These are phyloP conservation scores for Puccinia coronata DNA, from an alignment of 1,284 basidiomycete species.

Conservation along the genomic window DNA sequence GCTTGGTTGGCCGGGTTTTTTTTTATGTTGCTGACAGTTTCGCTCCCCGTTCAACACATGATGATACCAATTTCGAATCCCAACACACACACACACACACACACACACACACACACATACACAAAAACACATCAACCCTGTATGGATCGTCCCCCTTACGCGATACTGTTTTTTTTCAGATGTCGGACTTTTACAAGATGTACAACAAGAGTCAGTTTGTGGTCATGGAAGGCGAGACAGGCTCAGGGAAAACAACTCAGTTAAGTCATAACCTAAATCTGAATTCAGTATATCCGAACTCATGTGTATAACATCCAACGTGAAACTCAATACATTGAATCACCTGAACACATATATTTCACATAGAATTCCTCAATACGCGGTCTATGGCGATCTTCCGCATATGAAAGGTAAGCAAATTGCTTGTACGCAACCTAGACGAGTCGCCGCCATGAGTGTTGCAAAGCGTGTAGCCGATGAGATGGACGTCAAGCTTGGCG, in stretches of 20 bases:
- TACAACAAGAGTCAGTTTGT: slow-evolving; percentile 85
- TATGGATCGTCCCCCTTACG: no score
- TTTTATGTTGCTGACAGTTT: slow-evolving; percentile 45
- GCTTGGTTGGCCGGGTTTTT: slow-evolving; percentile 3
- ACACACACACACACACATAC: no score
- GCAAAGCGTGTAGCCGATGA: no score
- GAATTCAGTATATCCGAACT: no score
- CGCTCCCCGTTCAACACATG: slow-evolving; percentile 18
- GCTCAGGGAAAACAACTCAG: slow-evolving; percentile 98
- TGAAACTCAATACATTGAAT: no score
- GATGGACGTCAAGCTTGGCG: slow-evolving; percentile 91
- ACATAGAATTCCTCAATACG: slow-evolving; percentile 83
- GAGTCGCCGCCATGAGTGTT: slow-evolving; percentile 98
- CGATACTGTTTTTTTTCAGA: no score
- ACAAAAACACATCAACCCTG: no score
- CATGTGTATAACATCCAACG: no score
- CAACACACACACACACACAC: no score
- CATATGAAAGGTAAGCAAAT: slow-evolving; percentile 85
- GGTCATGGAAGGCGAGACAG: slow-evolving; percentile 96
- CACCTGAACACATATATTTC: no score
- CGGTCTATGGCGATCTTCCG: slow-evolving; percentile 87
- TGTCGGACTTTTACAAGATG: slow-evolving; percentile 86
- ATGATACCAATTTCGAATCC: background rate
- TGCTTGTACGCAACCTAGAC: slow-evolving; percentile 93
- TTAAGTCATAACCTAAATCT: no score